phyloP scores from a whole-genome alignment of 345 rosid genomes.

The Moringa oleifera region DNA sequence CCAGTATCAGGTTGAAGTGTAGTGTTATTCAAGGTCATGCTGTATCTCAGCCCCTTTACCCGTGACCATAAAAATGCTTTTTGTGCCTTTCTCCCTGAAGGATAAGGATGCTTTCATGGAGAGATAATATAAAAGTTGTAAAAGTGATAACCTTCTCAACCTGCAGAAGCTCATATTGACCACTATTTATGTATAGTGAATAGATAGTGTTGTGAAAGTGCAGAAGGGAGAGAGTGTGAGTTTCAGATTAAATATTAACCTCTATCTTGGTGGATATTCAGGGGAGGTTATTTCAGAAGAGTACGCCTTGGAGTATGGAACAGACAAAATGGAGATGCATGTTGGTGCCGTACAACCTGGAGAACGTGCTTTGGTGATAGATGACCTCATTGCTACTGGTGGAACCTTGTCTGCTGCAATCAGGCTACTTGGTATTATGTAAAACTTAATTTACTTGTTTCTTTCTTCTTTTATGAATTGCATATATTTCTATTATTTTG shows the following conservation, averaged over 20 bases:
- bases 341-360: conserved; percentile 92
- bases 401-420: conserved; percentile 90
- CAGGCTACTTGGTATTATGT: conserved; percentile 75
- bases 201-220: neutral
- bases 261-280: conserved; percentile 10
- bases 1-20: too few species aligned
- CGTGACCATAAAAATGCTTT: too few species aligned
- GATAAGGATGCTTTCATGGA: neutral
- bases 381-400: conserved; percentile 97
- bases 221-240: neutral
- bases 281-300: conserved; percentile 91
- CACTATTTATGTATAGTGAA: neutral
- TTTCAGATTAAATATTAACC: too few species aligned
- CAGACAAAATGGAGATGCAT: conserved; percentile 93
- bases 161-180: neutral
- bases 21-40: too few species aligned
- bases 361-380: conserved; percentile 79
- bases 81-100: neutral
- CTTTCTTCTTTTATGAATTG: neutral
- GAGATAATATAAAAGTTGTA: too few species aligned
- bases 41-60: too few species aligned
- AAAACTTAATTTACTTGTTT: too few species aligned
- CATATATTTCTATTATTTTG: neutral
- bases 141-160: neutral
- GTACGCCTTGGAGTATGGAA: conserved; percentile 95